Evolutionary conservation across 495 filamentous ascomycete species (phyloP), one percentile per base, ranked within the genome.

Genomic region (Podospora didyma): DNA sequence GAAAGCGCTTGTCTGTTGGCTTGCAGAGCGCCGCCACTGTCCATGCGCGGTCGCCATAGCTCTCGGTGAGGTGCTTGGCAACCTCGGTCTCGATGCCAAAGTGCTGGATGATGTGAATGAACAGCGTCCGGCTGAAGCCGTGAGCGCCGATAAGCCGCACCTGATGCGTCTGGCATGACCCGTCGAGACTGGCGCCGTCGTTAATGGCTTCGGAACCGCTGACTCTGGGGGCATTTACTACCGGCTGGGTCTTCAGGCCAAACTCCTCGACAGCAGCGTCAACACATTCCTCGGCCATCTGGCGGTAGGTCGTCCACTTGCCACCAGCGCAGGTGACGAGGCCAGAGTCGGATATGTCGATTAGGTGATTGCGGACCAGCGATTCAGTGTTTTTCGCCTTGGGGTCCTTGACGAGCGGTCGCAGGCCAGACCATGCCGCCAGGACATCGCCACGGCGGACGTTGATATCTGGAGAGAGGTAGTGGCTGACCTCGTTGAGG

Each of bases 301-400:
- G 92, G 31, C 94, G 87, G 74, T 98, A 98, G 5, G 94, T 98
- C 3, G 94, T 98, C 94, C 94, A 98, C 75, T 97, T 97, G 20
- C 94, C 94, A 58, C 94, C 94, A n/a, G 93, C 90, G 69, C 90
- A 92, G 42, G 94, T 98, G 49, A 98, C 70, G 26, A 98, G 84
- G 2, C 94, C 94, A 9, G 89, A 92, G 1, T 80, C 70, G 11
- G 93, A 96, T 23, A 93, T 81, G 57, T 93, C 88, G 65, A 98
- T 85, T 53, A 98, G 80, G 68, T 98, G 94, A 72, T 94, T 97
- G 51, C 94, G 91, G 24, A 98, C 94, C 28, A 98, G 85, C 3
- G 93, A 92, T 69, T 97, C 87, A 6, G 94, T 96, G 70, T 93
- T 96, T 69, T 87, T 88, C 41, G 90, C 91, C 68, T 93, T 91